These are phyloP conservation scores for Gonapodya sp. DNA, from an alignment of 192 early-diverging fungal genomes.

Conservation along the genomic window DNA sequence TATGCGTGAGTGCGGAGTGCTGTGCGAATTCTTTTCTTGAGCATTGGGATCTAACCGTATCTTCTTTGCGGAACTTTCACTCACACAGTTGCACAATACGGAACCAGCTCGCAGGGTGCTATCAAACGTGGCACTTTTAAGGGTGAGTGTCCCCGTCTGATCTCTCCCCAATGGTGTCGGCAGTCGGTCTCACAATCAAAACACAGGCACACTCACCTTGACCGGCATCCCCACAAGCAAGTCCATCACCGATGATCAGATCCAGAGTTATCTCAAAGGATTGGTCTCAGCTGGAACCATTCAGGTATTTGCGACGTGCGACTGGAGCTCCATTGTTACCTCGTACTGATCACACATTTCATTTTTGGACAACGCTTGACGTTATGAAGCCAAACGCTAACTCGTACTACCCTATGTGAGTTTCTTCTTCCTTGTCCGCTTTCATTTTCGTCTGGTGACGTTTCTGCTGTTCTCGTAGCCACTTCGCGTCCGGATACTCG, in stretches of 20 bases:
- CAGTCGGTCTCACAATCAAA: too few relatives aligned
- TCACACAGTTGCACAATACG: background rate
- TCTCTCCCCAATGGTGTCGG: too few relatives aligned
- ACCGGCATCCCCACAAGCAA: background rate
- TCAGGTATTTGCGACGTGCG: too few relatives aligned
- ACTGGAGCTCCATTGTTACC: too few relatives aligned
- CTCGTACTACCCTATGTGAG: conserved; percentile 24
- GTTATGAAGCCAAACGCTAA: conserved; percentile 26
- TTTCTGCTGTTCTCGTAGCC: background rate
- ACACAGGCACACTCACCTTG: background rate
- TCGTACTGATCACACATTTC: too few relatives aligned
- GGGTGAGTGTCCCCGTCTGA: background rate
- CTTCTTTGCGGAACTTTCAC: too few relatives aligned
- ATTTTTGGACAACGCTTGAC: background rate
- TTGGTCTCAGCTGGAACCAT: background rate
- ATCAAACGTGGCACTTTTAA: background rate
- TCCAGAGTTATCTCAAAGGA: background rate
- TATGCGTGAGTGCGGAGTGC: too few relatives aligned
- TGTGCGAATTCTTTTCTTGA: too few relatives aligned
- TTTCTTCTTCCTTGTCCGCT: too few relatives aligned
- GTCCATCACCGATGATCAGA: background rate
- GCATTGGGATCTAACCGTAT: too few relatives aligned
- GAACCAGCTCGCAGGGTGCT: background rate
- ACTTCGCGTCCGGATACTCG: conserved; percentile 14
- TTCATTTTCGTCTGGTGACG: too few relatives aligned